phyloP scores from a whole-genome alignment of 2,329 filamentous ascomycete species.

The Hymenoscyphus infarciens region DNA sequence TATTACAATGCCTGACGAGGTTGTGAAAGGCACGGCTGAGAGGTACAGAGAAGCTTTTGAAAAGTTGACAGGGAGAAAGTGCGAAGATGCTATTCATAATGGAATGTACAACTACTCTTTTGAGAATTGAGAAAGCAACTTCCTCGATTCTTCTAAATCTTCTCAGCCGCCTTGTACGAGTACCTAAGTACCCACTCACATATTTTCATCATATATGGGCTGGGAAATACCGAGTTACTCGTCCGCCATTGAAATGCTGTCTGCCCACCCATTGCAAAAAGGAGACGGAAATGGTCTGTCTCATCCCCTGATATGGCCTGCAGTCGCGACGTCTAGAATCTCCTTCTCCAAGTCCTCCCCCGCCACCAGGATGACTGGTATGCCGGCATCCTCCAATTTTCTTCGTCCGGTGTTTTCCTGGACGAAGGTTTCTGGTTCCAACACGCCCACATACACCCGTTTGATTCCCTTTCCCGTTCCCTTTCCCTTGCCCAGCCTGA shows the following conservation, averaged over 20 bases:
- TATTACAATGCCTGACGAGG: conserved; percentile 66
- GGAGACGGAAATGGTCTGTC: not conserved
- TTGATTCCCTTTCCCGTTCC: conserved; percentile 41
- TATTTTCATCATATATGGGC: too few relatives aligned
- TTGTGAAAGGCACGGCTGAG: conserved; percentile 63
- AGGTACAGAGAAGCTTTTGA: conserved; percentile 77
- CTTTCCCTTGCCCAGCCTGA: conserved; percentile 44
- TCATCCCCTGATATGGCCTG: conserved; percentile 58
- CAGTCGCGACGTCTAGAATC: conserved; percentile 77
- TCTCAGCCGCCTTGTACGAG: too few relatives aligned
- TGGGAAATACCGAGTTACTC: too few relatives aligned
- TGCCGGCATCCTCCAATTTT: conserved; percentile 67
- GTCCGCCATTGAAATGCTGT: not conserved
- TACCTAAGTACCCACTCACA: too few relatives aligned
- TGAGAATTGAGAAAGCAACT: too few relatives aligned
- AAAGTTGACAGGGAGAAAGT: conserved; percentile 58
- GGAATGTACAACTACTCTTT: not conserved
- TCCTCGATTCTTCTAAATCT: too few relatives aligned
- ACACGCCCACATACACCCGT: conserved; percentile 81
- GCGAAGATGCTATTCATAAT: conserved; percentile 28
- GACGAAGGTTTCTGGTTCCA: conserved; percentile 89
- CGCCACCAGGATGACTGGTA: conserved; percentile 67
- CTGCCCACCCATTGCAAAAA: not conserved
- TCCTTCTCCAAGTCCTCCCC: conserved; percentile 74
- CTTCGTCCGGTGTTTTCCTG: conserved; percentile 71